Base-by-base conservation (phyloP, 768 basidiomycete genomes). In the Mycena indigotica region DNA sequence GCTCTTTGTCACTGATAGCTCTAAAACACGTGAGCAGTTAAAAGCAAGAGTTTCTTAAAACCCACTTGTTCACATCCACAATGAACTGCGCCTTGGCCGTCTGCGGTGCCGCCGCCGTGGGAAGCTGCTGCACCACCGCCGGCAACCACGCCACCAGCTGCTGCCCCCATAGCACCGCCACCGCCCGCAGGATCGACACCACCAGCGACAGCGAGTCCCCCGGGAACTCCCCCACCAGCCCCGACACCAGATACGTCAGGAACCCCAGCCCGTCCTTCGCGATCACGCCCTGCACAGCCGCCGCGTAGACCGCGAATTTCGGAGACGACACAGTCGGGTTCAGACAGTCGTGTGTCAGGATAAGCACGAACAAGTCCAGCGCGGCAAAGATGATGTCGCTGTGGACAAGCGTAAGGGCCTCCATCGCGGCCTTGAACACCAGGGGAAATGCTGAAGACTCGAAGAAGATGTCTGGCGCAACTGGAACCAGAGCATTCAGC, bases 221-320 rank as follows among this genome's bases (percentile, higher is more conserved):
- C 3, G 93, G 92, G 70, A 95, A 98, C 59, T 90, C 88, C 21
- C 89, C 86, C 3, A 92, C 85, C 25, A 98, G 77, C 3, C 97
- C 96, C 19, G 80, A 74, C 52, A 98, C 75, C 26, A 94, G 70
- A 61, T 84, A 84, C 15, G 81, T 80, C 16, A 91, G 69, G 16
- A 98, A 78, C 64, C 84, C 82, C 53, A 82, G 81, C 3, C 94
- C 93, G 69, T 91, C 86, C 60, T 86, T 85, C 53, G 84, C 79
- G 45, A 95, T 71, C 30, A 84, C 81, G 3, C 71, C 72, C 26
- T 78, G 79, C 64, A 94, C 90, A 39, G 84, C 76, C 8, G 79
- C 68, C 1, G 86, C 84, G 68, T 88, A 93, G 15, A 80, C 62
- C 1, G 82, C 73, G 64, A 80, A 87, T 66, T 87, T 88, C 28